phyloP scores from a whole-genome alignment of 2,329 filamentous ascomycete genomes.

The Colletotrichum sp. region DNA sequence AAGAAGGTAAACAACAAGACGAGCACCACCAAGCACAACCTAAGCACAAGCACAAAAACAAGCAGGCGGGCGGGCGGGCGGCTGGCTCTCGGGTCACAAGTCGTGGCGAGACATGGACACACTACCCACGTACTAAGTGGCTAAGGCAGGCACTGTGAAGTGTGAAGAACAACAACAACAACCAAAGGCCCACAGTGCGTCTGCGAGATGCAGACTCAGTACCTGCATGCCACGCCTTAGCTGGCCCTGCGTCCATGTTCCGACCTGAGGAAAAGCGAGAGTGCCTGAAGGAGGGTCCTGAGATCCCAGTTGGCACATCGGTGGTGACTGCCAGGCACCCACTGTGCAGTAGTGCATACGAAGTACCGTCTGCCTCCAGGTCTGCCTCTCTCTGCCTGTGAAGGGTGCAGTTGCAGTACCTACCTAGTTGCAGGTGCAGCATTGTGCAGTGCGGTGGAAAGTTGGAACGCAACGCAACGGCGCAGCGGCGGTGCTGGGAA shows the following conservation, averaged over 20 bases:
- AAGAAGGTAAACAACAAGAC: not conserved
- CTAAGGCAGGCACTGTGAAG: not conserved
- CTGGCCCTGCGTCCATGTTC: constrained; percentile 13
- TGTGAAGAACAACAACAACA: not conserved
- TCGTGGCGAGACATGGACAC: not conserved
- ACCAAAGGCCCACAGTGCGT: constrained; percentile 5
- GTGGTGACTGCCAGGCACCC: not conserved
- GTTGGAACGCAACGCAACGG: not conserved
- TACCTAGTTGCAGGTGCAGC: not conserved
- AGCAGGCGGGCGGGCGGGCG: not conserved
- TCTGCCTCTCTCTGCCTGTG: not conserved
- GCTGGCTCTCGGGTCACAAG: not conserved
- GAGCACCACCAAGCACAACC: not conserved
- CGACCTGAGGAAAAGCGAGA: not conserved
- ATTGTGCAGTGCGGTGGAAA: not conserved
- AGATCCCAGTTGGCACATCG: not conserved
- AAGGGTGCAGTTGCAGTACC: not conserved
- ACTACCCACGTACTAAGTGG: not conserved
- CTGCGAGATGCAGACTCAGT: constrained; percentile 1
- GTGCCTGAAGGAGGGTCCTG: not conserved
- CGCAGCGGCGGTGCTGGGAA: not conserved
- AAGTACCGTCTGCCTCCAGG: not conserved
- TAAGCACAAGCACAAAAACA: not conserved
- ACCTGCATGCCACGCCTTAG: constrained; percentile 22
- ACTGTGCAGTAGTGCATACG: not conserved